Conservation (phyloP, 176 grass and related monocot genomes). For the Coix lacrymajobi region DNA sequence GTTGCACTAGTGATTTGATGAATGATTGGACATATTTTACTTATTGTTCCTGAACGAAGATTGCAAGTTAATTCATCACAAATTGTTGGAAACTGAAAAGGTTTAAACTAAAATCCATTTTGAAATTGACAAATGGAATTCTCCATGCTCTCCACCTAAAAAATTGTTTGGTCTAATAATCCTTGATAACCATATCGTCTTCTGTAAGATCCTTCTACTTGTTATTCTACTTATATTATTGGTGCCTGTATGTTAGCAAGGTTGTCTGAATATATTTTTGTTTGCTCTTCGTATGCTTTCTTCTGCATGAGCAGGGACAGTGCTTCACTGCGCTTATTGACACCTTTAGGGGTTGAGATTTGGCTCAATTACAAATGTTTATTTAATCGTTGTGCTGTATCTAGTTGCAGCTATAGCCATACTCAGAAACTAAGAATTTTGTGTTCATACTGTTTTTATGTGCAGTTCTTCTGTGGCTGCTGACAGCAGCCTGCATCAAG, state of each 20-base stretch:
- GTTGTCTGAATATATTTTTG: neutral
- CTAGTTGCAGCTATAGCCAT: neutral
- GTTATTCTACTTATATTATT: neutral
- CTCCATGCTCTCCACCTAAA: neutral
- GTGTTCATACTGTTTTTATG: neutral
- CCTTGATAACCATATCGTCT: neutral
- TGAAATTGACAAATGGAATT: neutral
- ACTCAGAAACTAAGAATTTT: neutral
- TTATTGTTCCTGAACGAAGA: neutral
- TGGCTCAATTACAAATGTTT: neutral
- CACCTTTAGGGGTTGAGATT: neutral
- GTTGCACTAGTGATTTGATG: neutral
- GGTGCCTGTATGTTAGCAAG: neutral
- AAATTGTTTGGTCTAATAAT: neutral
- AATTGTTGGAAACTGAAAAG: neutral
- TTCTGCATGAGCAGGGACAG: neutral
- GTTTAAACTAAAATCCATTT: neutral
- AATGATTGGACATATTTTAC: neutral
- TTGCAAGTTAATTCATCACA: neutral
- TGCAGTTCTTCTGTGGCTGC: slow-evolving; percentile 93
- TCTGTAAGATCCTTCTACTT: neutral
- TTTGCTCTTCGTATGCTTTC: neutral
- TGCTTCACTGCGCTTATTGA: neutral
- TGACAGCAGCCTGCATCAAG: slow-evolving; percentile 93
- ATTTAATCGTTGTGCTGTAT: neutral